Evolutionary conservation across 768 basidiomycete species (phyloP).

Genomic region (Mycena polygramma): DNA sequence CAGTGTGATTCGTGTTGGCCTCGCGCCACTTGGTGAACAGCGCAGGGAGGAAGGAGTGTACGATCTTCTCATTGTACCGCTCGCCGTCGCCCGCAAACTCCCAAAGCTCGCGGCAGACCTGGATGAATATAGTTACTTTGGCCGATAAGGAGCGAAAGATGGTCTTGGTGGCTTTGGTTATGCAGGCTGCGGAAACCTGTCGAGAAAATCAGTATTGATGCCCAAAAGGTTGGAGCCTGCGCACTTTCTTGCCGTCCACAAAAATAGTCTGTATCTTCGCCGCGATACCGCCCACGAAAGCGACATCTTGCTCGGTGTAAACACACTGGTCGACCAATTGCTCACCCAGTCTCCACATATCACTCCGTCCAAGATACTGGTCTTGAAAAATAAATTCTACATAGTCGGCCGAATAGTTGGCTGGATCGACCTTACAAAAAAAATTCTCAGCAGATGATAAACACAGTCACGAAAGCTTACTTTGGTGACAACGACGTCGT

Average conservation of each 20-base stretch:
- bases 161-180: constrained; percentile 87
- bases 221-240: constrained; percentile 20
- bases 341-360: constrained; percentile 96
- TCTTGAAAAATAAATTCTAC: constrained; percentile 95
- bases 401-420: constrained; percentile 74
- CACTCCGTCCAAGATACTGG: constrained; percentile 94
- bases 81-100: constrained; percentile 98
- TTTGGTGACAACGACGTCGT: constrained; percentile 80
- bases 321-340: constrained; percentile 85
- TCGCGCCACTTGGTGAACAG: constrained; percentile 89
- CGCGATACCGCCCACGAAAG: constrained; percentile 84
- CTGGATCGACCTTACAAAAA: constrained; percentile 72
- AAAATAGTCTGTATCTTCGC: constrained; percentile 89
- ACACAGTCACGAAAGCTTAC: constrained; percentile 61
- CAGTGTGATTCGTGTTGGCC: constrained; percentile 89
- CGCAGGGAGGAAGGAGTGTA: constrained; percentile 94
- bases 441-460: constrained; percentile 13
- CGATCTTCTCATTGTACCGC: constrained; percentile 96
- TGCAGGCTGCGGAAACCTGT: constrained; percentile 83
- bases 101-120: constrained; percentile 96
- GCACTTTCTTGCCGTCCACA: constrained; percentile 74
- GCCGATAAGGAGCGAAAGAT: constrained; percentile 94
- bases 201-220: constrained; percentile 11
- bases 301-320: constrained; percentile 86
- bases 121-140: constrained; percentile 93